Percentiles rank a stretch among this genome's conserved stretches.
phyloP scores from a whole-genome alignment of 108 stramenopile genomes.

The Nannochloropsis granulata region DNA sequence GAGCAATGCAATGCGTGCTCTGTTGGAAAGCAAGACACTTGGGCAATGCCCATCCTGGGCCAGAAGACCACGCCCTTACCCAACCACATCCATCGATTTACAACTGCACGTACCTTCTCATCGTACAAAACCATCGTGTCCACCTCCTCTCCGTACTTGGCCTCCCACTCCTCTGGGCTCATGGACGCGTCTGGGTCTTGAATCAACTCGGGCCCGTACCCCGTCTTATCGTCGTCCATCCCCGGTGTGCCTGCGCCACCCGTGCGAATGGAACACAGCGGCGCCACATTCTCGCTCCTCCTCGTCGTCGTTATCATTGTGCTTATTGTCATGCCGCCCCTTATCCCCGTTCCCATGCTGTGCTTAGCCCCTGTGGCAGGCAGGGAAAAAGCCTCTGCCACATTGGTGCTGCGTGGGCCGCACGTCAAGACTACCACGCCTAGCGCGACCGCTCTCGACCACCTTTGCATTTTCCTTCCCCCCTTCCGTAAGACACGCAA shows the following conservation, averaged over 20 bases:
- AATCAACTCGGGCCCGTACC: not conserved
- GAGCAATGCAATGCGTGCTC: not conserved
- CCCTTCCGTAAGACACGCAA: too few species aligned
- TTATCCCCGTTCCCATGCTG: not conserved
- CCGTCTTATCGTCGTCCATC: not conserved
- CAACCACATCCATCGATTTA: not conserved
- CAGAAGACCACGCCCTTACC: too few species aligned
- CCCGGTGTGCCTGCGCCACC: not conserved
- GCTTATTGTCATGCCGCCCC: not conserved
- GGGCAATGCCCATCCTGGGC: too few species aligned
- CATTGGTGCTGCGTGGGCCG: too few species aligned
- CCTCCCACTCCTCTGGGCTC: not conserved
- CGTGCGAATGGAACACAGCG: not conserved
- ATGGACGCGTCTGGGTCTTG: not conserved
- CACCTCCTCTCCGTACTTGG: not conserved
- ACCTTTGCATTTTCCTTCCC: not conserved
- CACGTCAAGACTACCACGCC: not conserved
- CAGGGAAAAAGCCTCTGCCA: too few species aligned
- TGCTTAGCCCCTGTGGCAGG: not conserved
- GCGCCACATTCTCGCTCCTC: not conserved
- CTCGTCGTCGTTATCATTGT: not conserved
- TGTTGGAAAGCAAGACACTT: too few species aligned
- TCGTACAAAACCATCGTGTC: not conserved
- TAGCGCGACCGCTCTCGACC: not conserved
- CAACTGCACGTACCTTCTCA: not conserved